Conservation (phyloP, 192 early-diverging fungal genomes). For the Coemansia brasiliensis region DNA sequence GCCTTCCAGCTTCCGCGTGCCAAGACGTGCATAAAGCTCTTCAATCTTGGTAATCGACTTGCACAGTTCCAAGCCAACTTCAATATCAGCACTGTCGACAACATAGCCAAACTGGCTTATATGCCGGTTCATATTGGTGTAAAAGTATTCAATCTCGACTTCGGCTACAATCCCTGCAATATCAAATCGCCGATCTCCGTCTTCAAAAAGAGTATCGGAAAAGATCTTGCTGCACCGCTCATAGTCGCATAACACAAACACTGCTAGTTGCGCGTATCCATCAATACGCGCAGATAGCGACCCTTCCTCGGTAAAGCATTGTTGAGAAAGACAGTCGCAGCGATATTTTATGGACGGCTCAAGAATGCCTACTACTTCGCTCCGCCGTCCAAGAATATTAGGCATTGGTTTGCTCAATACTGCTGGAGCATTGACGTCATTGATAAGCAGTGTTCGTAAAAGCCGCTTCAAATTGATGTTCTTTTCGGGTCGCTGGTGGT, state of each 20-base stretch:
- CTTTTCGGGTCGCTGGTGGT: constrained; percentile 38
- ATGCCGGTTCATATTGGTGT: constrained; percentile 28
- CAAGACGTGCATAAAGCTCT: constrained; percentile 27
- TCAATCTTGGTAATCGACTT: constrained; percentile 32
- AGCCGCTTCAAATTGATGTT: constrained; percentile 17
- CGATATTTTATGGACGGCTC: constrained; percentile 42
- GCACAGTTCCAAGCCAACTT: constrained; percentile 43
- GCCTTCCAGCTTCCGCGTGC: constrained; percentile 12
- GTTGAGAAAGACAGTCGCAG: constrained; percentile 37
- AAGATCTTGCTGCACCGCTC: constrained; percentile 40
- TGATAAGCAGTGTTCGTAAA: constrained; percentile 18
- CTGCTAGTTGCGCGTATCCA: constrained; percentile 41
- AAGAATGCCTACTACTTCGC: constrained; percentile 24
- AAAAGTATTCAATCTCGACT: constrained; percentile 45
- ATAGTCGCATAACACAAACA: constrained; percentile 33
- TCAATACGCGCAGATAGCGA: constrained; percentile 24
- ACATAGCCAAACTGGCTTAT: constrained; percentile 45
- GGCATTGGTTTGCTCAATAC: constrained; percentile 48
- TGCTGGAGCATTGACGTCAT: constrained; percentile 40
- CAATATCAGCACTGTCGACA: constrained; percentile 24
- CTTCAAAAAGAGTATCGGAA: constrained; percentile 32
- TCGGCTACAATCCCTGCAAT: constrained; percentile 48
- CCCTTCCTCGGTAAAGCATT: constrained; percentile 41
- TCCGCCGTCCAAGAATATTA: constrained; percentile 33
- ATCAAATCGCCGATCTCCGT: constrained; percentile 54